Evolutionary conservation across 352 stramenopile species (phyloP), one percentile per base, ranked within the genome.

Genomic region (Elongisporangium anandrum): DNA sequence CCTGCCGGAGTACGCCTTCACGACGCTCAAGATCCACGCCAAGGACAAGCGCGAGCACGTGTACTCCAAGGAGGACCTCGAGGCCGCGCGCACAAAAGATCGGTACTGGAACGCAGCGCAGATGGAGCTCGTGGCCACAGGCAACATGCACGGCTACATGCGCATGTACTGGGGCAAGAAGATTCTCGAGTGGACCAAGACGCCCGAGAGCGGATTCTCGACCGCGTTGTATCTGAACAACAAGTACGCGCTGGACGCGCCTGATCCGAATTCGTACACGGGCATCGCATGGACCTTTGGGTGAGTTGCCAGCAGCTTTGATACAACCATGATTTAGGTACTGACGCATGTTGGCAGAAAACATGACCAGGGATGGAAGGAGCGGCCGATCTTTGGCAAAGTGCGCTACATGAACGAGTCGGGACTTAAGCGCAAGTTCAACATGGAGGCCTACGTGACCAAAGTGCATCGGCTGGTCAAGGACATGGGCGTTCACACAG

Each of bases 91-190:
- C 63, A 99, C 97, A 0, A 93, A 96, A 57, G 97, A 99, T 70
- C 90, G 95, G 57, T 91, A 98, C 58, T 99, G 97, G 97, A 99
- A 99, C 72, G 97, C 97, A 3, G 96, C 97, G 20, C 97, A 99
- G 72, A 65, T 98, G 17, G 92, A 99, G 66, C 72, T 99, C 56
- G 86, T 99, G 4, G 65, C 82, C 48, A 93, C 96, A 50, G 97
- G 97, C 22, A 97, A 97, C 49, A 92, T 94, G 82, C 85, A 94
- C 65, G 84, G 86, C 65, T 96, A 92, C 69, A 92, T 96, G 84
- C 89, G 96, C 54, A 99, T 99, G 97, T 99, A 99, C 77, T 99
- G 97, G 97, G 97, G 90, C 45, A 98, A 98, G 77, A 99, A 99
- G 72, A 96, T 99, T 54, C 76, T 99, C 16, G 97, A 99, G 70